Conservation (phyloP, 2,329 filamentous ascomycete species). For the Exophiala sp. region DNA sequence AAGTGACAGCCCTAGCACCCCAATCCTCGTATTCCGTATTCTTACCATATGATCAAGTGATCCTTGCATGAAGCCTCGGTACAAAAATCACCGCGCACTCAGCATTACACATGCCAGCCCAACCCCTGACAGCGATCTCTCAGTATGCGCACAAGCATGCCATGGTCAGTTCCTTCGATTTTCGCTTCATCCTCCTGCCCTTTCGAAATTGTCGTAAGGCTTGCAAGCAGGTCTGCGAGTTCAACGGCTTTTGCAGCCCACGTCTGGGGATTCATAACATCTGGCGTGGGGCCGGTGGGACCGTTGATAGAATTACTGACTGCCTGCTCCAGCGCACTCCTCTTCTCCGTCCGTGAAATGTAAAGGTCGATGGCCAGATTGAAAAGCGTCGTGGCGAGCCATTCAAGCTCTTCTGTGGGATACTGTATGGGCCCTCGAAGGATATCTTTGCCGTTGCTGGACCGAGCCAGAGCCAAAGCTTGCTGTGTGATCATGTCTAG, state of each 20-base stretch:
- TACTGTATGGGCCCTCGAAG: conserved; percentile 34
- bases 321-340: background rate
- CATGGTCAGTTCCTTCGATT: background rate
- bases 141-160: conserved; percentile 3
- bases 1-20: background rate
- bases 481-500: conserved; percentile 37
- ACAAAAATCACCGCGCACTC: no score
- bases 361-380: conserved; percentile 57
- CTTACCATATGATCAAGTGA: background rate
- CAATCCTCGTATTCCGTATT: background rate
- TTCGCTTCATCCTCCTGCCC: background rate
- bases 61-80: background rate
- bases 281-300: background rate
- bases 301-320: background rate
- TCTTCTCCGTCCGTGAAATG: background rate
- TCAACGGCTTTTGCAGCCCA: conserved; percentile 49
- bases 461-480: conserved; percentile 29
- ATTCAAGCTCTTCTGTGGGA: conserved; percentile 55
- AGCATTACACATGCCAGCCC: conserved; percentile 10
- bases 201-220: background rate
- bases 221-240: conserved; percentile 35
- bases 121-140: conserved; percentile 13
- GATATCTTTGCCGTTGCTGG: background rate
- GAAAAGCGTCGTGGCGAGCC: conserved; percentile 54
- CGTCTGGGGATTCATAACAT: conserved; percentile 25